These are phyloP conservation scores for Globisporangium orthogonon DNA, from an alignment of 352 stramenopile genomes.

Conservation along the genomic window DNA sequence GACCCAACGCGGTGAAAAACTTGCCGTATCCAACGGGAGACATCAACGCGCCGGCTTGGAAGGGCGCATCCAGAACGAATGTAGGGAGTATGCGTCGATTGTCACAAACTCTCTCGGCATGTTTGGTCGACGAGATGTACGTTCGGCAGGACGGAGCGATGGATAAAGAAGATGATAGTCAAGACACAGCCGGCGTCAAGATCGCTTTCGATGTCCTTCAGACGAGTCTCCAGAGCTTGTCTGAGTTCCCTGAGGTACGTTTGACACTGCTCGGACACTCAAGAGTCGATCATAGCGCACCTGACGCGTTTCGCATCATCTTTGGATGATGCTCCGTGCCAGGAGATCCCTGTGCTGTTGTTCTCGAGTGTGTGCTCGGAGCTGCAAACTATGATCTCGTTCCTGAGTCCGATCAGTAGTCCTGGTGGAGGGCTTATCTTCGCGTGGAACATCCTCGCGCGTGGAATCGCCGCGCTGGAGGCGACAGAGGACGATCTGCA, in stretches of 20 bases:
- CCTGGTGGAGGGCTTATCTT: constrained; percentile 7
- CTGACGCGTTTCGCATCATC: background rate
- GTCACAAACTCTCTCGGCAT: constrained; percentile 5
- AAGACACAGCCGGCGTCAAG: background rate
- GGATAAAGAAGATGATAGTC: background rate
- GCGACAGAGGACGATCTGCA: constrained; percentile 5
- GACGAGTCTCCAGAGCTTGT: constrained; percentile 9
- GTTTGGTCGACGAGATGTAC: constrained; percentile 9
- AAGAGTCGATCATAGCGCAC: background rate
- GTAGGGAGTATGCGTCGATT: constrained; percentile 6
- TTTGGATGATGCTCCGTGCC: background rate
- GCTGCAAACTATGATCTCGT: constrained; percentile 6
- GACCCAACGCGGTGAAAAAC: background rate
- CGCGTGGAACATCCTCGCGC: constrained; percentile 10
- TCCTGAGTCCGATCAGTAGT: background rate
- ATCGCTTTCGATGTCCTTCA: constrained; percentile 6
- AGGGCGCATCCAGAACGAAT: background rate
- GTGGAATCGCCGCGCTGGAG: constrained; percentile 7
- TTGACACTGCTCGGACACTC: background rate
- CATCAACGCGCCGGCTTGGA: background rate
- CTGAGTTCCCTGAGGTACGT: constrained; percentile 8
- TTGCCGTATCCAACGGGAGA: background rate
- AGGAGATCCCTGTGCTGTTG: constrained; percentile 13
- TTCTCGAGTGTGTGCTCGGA: constrained; percentile 13
- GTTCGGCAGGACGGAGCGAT: background rate